A percentile compares a stretch with the other conserved stretches of the same genome.
These are phyloP conservation scores for Hypomontagnella submonticulosa DNA, from an alignment of 495 filamentous ascomycete species.

Conservation along the genomic window DNA sequence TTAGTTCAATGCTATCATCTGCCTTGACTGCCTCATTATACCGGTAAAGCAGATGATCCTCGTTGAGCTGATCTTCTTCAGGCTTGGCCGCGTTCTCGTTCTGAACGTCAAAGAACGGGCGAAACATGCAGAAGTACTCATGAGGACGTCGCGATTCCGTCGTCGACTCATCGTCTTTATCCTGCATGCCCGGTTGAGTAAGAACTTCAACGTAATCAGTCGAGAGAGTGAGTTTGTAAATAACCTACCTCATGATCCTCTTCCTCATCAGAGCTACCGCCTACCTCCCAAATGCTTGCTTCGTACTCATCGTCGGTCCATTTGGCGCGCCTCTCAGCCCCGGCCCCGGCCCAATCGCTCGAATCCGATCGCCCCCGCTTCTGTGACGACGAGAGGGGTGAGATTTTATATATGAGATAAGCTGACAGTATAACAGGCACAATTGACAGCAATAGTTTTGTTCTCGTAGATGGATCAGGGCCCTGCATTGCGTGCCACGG, in stretches of 20 bases:
- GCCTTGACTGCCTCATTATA: slow-evolving; percentile 29
- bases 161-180: slow-evolving; percentile 5
- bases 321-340: slow-evolving; percentile 12
- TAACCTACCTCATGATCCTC: slow-evolving; percentile 32
- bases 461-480: slow-evolving; percentile 25
- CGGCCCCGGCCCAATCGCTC: slow-evolving; percentile 18
- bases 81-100: slow-evolving; percentile 35
- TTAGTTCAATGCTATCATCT: slow-evolving; percentile 34
- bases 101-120: slow-evolving; percentile 40
- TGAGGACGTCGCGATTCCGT: slow-evolving; percentile 20
- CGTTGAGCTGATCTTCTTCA: slow-evolving; percentile 28
- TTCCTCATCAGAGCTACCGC: slow-evolving; percentile 12
- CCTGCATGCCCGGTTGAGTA: slow-evolving; percentile 17
- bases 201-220: background rate
- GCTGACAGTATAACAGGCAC: slow-evolving; percentile 29
- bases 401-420: slow-evolving; percentile 39
- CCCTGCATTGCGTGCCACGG: slow-evolving; percentile 15
- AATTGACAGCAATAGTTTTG: slow-evolving; percentile 29
- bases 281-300: background rate
- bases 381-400: slow-evolving; percentile 5
- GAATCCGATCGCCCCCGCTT: slow-evolving; percentile 18
- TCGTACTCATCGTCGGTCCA: slow-evolving; percentile 18
- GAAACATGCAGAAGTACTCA: slow-evolving; percentile 36
- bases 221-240: slow-evolving; percentile 4
- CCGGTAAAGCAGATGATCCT: slow-evolving; percentile 28